These are phyloP conservation scores for Sphaerulina populicola DNA, from an alignment of 2,329 filamentous ascomycete species.

Conservation along the genomic window DNA sequence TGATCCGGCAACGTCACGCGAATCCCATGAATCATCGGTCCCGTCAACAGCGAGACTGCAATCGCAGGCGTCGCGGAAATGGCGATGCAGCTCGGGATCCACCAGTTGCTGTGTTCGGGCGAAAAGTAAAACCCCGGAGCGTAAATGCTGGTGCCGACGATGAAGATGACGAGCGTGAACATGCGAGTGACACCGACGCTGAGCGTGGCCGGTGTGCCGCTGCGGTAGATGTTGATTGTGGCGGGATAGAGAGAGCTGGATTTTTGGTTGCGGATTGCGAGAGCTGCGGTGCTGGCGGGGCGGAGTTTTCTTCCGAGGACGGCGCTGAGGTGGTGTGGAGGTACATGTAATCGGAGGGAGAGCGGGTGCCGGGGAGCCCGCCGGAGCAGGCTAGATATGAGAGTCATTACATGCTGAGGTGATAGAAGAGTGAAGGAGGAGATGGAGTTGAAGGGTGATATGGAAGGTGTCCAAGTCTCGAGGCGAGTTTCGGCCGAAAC, in stretches of 20 bases:
- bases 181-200: slow-evolving; percentile 65
- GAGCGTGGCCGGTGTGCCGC: slow-evolving; percentile 57
- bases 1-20: slow-evolving; percentile 59
- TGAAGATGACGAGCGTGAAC: slow-evolving; percentile 60
- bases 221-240: slow-evolving; percentile 62
- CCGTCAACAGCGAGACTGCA: slow-evolving; percentile 55
- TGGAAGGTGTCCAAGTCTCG: not conserved
- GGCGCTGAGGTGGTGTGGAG: not conserved
- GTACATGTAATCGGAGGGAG: not conserved
- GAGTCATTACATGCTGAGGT: slow-evolving; percentile 22
- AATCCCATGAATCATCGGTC: slow-evolving; percentile 65
- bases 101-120: slow-evolving; percentile 38
- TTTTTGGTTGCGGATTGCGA: not conserved
- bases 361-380: not conserved
- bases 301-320: not conserved
- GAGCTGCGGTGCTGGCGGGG: not conserved
- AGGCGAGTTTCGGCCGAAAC: not conserved
- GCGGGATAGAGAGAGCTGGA: slow-evolving; percentile 43
- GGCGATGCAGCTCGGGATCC: slow-evolving; percentile 38
- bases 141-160: slow-evolving; percentile 53
- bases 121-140: slow-evolving; percentile 49
- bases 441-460: not conserved
- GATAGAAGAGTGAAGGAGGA: not conserved
- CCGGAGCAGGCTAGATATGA: slow-evolving; percentile 14
- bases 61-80: slow-evolving; percentile 57